Base-by-base conservation (phyloP, 768 basidiomycete genomes). In the Tylopilus intermedius region DNA sequence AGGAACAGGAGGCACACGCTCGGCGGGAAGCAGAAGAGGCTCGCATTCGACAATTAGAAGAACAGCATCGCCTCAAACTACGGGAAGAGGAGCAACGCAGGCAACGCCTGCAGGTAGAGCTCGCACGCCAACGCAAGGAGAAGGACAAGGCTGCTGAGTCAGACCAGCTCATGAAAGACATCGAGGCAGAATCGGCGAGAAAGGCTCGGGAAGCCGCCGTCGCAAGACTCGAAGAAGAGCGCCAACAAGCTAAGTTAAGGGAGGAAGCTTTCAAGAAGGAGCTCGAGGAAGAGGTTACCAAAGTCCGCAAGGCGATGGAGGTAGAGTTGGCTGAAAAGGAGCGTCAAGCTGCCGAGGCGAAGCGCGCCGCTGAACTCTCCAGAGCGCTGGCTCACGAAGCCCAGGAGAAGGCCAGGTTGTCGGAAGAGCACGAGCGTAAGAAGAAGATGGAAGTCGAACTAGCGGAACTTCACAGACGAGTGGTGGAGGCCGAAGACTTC, bases 341-440 rank as follows among this genome's bases (percentile, higher is more conserved):
- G 42, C 65, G 56, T 45, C 57, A 46, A 39, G 61, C 53, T 6
- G 46, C 32, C 30, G 67, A 61, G 46, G 65, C 65, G 15, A 69
- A 65, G 41, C 60, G 61, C n/a, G 58, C 57, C n/a, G 61, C 61
- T 32, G 67, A 68, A 15, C 57, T 67, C 33, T 68, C 67, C 15
- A 58, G 55, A 8, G 51, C 58, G 9, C 39, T 64, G 45, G 60
- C 57, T 7, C 41, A 52, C 9, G 68, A 68, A 39, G 67, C 65
- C 22, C 67, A 71, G 43, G 67, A 69, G 47, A 69, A 52, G 35
- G 61, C 65, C 15, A 60, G 65, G 39, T 11, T 61, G 32, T 62
- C 59, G 11, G 67, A 71, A 45, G 67, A 71, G 53, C 60, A 67
- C 47, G 58, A 67, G 29, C 65, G 59, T 27, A 69, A 65, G 22